Conservation (phyloP, 1,284 basidiomycete genomes). For the Puccinia coronata region DNA sequence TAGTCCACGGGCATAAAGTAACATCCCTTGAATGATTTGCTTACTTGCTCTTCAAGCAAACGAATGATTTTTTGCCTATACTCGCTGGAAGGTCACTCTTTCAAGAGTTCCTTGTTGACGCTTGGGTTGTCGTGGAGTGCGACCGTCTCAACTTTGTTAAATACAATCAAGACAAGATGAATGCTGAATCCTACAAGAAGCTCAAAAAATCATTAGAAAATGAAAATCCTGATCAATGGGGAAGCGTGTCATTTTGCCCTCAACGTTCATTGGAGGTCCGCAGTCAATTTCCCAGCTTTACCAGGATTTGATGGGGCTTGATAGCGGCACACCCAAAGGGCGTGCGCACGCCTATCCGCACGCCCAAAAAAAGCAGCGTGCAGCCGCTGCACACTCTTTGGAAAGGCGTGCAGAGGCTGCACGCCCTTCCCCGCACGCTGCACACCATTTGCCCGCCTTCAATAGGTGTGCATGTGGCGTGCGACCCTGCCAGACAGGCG, state of each 20-base stretch:
- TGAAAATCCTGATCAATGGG: conserved; percentile 25
- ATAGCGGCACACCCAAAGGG: too few species aligned
- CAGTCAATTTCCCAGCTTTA: conserved; percentile 59
- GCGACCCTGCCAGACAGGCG: too few species aligned
- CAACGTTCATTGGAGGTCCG: conserved; percentile 59
- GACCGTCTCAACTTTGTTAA: not conserved
- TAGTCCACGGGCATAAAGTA: not conserved
- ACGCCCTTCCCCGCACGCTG: too few species aligned
- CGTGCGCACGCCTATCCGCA: too few species aligned
- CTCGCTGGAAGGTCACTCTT: not conserved
- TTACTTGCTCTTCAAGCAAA: not conserved
- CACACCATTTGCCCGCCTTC: too few species aligned
- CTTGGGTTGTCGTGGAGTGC: not conserved
- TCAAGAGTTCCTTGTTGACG: conserved; percentile 14
- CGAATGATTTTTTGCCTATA: not conserved
- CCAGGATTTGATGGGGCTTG: too few species aligned
- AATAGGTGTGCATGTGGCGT: too few species aligned
- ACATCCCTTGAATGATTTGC: conserved; percentile 2
- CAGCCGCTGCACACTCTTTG: too few species aligned
- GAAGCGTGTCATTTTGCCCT: conserved; percentile 57
- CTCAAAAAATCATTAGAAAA: not conserved
- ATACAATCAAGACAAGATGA: not conserved
- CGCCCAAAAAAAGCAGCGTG: too few species aligned
- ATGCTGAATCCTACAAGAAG: not conserved
- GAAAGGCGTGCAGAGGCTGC: too few species aligned